Evolutionary conservation across 2,329 filamentous ascomycete genomes (phyloP), one percentile per base, ranked within the genome.

Genomic region (Coniochaeta sp.): DNA sequence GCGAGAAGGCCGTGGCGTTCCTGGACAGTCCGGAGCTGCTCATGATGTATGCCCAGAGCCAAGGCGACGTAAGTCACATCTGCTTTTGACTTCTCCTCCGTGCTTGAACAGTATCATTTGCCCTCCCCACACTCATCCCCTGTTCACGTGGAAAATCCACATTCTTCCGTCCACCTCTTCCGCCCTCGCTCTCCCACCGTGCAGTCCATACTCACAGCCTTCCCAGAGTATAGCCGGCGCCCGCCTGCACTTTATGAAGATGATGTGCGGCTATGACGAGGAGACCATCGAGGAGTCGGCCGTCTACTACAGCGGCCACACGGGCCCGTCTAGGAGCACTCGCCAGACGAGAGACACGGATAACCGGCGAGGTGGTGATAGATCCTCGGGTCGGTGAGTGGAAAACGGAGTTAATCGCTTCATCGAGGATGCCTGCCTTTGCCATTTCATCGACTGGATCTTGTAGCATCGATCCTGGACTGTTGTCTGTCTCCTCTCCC

Each of bases 11-110:
- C 14, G 73, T 80, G 22, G 73, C 79, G 12, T 77, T 86, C 42
- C 76, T 88, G 2, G 81, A 84, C 63, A 79, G 71, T 28, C 84
- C 83, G 0, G 84, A 87, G 66, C 71, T 82, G 60, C 72, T 88
- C 55, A 82, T 85, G 76, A 84, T 84, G 75, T 79, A 83, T 47
- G 81, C 85, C 2, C 77, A 81, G 64, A 79, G 79, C 63, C 75
- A 76, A 32, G 76, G 77, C 34, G 80, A 85, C 65, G 85, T 87
- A 68, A 65, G 81, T 42, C n/a, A 38, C 17, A 38, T 58, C 26
- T 32, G 40, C 55, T 34, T 16, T 56, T 28, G 10, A 55, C 26
- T 9, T 38, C 24, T 19, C 26, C 10, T 22, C 16, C 52, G n/a
- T 55, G 14, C 30, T 19, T 30, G n/a, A 4, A 55, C 30, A 7